Evolutionary conservation across 208 protist genomes (phyloP), one percentile per base, ranked within the genome.

Genomic region (Vickermania spadyakhi): DNA sequence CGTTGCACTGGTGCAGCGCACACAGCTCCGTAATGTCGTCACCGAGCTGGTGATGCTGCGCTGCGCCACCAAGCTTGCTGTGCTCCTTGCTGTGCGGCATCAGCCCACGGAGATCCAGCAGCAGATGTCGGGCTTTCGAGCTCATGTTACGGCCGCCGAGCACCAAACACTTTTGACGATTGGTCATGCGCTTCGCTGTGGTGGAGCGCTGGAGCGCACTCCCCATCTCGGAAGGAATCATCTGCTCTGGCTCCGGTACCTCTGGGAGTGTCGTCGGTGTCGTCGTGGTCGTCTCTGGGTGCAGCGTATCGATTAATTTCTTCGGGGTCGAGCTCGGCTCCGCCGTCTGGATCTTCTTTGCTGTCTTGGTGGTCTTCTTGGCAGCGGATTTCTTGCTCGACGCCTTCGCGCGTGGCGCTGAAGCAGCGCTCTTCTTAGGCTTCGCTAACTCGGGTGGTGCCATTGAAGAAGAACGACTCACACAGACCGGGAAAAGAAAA

Each of bases 71-170:
- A 31, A 98, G 49, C 76, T 97, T 97, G 21, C 77, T 62, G 70
- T 97, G 96, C 55, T 89, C 89, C 57, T 96, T 94, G 21, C 78
- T 79, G 76, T 99, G 97, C 27, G 97, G 96, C 72, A 99, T 86
- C 21, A 99, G 68, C 3, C 60, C 62, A 14, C 84, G 79, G 27
- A 98, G 68, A 65, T 99, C 97, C 0, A 70, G 62, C 53, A 99
- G 74, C 1, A 99, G 79, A 70, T 99, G 96, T 41, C 96, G 84
- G 56, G 97, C 79, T 57, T 91, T 86, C 56, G 75, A 74, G n/a
- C 69, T 79, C 56, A 98, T 96, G 53, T 86, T 96, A 51, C 96
- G 77, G 2, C 89, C 89, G 23, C 86, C 82, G 1, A 98, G 64
- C 54, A 97, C 77, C 1, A 98, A 69, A 57, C 95, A 96, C 73